Conservation (phyloP, 2,329 filamentous ascomycete genomes). For the Teratosphaeria epicoccoides region DNA sequence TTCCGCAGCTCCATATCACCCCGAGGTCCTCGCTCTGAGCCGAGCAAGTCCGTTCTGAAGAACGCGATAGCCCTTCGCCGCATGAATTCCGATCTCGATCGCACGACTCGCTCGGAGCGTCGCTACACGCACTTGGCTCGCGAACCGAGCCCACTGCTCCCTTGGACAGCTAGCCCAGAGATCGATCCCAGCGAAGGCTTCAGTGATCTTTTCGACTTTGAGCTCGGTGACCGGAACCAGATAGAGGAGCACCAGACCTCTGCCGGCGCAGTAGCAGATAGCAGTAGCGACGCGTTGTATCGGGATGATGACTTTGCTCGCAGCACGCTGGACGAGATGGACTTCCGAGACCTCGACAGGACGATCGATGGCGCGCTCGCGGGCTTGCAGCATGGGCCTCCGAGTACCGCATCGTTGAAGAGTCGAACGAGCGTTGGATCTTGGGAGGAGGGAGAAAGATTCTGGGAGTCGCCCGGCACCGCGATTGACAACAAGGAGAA, state of each 20-base stretch:
- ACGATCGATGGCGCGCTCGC: constrained; percentile 18
- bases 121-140: constrained; percentile 32
- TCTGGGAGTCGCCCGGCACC: constrained; percentile 11
- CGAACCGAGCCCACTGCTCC: constrained; percentile 27
- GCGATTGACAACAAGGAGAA: not conserved
- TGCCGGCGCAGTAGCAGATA: constrained; percentile 1
- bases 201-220: constrained; percentile 19
- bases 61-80: constrained; percentile 31
- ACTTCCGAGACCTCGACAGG: constrained; percentile 12
- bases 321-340: constrained; percentile 18
- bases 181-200: constrained; percentile 10
- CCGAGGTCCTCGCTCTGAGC: constrained; percentile 22
- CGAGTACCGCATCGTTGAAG: constrained; percentile 6
- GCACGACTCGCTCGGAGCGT: constrained; percentile 21
- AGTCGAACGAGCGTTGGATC: constrained; percentile 16
- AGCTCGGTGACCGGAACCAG: not conserved
- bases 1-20: not conserved
- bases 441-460: constrained; percentile 26
- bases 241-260: not conserved
- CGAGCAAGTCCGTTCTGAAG: constrained; percentile 28
- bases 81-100: constrained; percentile 33
- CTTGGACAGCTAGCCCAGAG: constrained; percentile 15
- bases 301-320: constrained; percentile 1
- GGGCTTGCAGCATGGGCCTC: constrained; percentile 12
- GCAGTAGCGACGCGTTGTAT: constrained; percentile 2